Base-by-base conservation (phyloP, 257 asterid genomes). In the Penstemon barbatus region DNA sequence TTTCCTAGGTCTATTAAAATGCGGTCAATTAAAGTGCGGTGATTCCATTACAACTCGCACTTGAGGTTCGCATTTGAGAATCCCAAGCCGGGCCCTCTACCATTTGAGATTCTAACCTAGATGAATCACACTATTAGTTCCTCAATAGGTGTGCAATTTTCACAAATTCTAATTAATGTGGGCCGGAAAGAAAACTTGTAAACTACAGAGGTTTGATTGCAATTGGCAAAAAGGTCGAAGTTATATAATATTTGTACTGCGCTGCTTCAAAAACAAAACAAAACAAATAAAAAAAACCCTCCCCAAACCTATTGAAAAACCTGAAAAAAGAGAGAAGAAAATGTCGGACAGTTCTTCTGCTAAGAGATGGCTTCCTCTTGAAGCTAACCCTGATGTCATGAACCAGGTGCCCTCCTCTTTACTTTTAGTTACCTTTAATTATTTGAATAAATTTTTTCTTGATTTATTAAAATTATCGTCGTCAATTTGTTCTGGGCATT, bases 311-410 rank as follows among this genome's bases (percentile, higher is more conserved):
- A 36, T n/a, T 0, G n/a, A 4, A 33, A 56, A 66, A 45, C 68
- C 68, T 40, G 46, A 42, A 18, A 43, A 25, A 51, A 52, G 8
- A 61, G 43, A 57, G 60, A 45, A 65, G 61, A 56, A 52, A 59
- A 92, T 89, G 98, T 91, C 91, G 36, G 77, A 73, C 54, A 61
- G 11, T 43, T 37, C 83, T 65, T 65, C 85, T 58, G 81, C 90
- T 52, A 92, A 92, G 85, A 85, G 83, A 83, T 92, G 98, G 98
- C 96, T 92, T 80, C 98, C 98, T 75, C 96, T 92, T 43, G 98
- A 92, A 84, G 97, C 98, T 61, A 92, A 90, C 71, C 98, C 97
- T 4, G 98, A 92, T 69, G 85, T 90, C 56, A 92, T 88, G 96
- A 92, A 92, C 81, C 98, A 92, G 98, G 98, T 92, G 36, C 55